Conservation (phyloP, 306 rosid genomes). For the Quercus aquifolioides region DNA sequence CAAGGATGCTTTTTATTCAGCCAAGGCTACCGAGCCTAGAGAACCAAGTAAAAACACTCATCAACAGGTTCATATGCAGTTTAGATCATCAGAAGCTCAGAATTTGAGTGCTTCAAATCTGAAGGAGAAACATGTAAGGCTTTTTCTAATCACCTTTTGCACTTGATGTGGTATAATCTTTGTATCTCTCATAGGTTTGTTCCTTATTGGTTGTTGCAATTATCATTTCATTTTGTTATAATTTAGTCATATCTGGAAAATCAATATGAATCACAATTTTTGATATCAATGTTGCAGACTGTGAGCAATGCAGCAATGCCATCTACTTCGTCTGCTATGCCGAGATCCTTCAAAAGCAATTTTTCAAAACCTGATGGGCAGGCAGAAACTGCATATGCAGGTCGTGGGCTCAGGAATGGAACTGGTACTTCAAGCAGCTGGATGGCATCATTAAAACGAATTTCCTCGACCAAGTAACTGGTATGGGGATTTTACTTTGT, state of each 20-base stretch:
- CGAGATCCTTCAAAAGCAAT: conserved; percentile 27
- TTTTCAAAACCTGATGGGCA: conserved; percentile 32
- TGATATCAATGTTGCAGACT: conserved; percentile 37
- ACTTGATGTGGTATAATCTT: neutral
- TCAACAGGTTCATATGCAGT: conserved; percentile 31
- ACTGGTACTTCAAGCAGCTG: conserved; percentile 48
- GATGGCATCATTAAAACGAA: conserved; percentile 57
- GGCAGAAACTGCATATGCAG: conserved; percentile 28
- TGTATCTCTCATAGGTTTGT: neutral
- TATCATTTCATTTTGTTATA: conserved; percentile 7
- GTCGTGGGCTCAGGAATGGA: conserved; percentile 38
- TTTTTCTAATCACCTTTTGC: conserved; percentile 9
- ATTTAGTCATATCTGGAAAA: conserved; percentile 4
- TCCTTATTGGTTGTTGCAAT: conserved; percentile 10
- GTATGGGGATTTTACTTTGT: conserved; percentile 23
- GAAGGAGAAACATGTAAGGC: conserved; percentile 44
- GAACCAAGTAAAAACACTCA: conserved; percentile 25
- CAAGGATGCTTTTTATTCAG: conserved; percentile 22
- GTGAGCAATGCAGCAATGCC: conserved; percentile 31
- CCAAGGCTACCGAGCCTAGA: conserved; percentile 31
- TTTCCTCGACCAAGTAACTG: conserved; percentile 49
- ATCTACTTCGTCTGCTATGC: conserved; percentile 34
- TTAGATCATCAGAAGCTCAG: conserved; percentile 38
- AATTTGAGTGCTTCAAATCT: conserved; percentile 30
- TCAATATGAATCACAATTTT: conserved; percentile 11